Percentiles rank a stretch among this genome's conserved stretches.
Conservation (phyloP, 768 basidiomycete genomes). For the Lenzites betulinus region DNA sequence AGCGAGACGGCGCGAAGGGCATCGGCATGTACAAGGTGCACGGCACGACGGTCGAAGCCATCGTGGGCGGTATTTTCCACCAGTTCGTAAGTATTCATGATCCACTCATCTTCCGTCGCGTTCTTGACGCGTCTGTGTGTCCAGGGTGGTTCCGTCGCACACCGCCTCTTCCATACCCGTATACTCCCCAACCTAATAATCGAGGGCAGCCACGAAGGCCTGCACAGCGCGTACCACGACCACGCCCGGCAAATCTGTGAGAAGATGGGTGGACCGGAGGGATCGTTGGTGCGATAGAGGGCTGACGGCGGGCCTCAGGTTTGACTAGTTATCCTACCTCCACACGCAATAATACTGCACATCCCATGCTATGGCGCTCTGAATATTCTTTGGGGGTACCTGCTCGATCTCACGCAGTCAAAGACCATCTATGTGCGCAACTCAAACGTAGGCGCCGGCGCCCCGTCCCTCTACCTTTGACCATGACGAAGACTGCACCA, state of each 20-base stretch:
- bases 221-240: conserved; percentile 47
- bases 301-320: conserved; percentile 2
- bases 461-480: background rate
- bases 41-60: conserved; percentile 74
- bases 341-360: conserved; percentile 20
- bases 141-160: conserved; percentile 44
- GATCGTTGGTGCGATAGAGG: conserved; percentile 32
- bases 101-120: background rate
- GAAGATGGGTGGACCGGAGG: conserved; percentile 52
- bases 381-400: background rate
- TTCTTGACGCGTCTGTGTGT: background rate
- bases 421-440: background rate
- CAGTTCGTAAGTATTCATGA: conserved; percentile 65
- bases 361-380: conserved; percentile 11
- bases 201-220: conserved; percentile 29
- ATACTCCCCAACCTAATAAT: conserved; percentile 40
- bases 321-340: conserved; percentile 18
- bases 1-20: conserved; percentile 28
- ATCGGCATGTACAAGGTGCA: conserved; percentile 78
- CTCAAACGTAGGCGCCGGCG: background rate
- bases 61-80: conserved; percentile 75
- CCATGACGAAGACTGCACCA: conserved; percentile 40
- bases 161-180: conserved; percentile 45
- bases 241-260: conserved; percentile 47
- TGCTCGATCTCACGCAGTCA: background rate